These are phyloP conservation scores for Blastomyces silverae DNA, from an alignment of 2,329 filamentous ascomycete species.

Conservation along the genomic window DNA sequence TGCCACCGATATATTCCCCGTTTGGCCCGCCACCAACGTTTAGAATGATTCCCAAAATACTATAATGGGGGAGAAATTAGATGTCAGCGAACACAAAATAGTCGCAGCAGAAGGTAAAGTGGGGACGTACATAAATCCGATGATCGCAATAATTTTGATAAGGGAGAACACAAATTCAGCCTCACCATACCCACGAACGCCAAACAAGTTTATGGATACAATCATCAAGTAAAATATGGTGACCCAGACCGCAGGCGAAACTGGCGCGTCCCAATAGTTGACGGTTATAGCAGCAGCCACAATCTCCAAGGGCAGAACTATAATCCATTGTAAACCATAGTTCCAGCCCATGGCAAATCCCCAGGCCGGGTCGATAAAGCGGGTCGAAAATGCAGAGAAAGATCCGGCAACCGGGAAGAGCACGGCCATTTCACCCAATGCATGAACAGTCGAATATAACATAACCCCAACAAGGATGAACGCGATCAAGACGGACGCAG, in stretches of 20 bases:
- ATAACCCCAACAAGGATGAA: constrained; percentile 46
- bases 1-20: constrained; percentile 56
- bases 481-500: constrained; percentile 41
- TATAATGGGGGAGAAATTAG: constrained; percentile 50
- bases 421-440: constrained; percentile 46
- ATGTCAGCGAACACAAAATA: constrained; percentile 47
- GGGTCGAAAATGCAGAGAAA: constrained; percentile 41
- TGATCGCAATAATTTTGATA: constrained; percentile 47
- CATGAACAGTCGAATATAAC: constrained; percentile 60
- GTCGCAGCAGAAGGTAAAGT: constrained; percentile 32
- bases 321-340: constrained; percentile 61
- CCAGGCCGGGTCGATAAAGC: constrained; percentile 44
- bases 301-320: constrained; percentile 67
- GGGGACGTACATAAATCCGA: constrained; percentile 50
- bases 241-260: constrained; percentile 37
- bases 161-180: constrained; percentile 49
- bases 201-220: constrained; percentile 55
- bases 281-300: constrained; percentile 57
- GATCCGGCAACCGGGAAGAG: constrained; percentile 46
- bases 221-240: constrained; percentile 54
- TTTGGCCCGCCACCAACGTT: constrained; percentile 60
- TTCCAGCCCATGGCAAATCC: constrained; percentile 47
- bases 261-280: constrained; percentile 49
- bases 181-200: constrained; percentile 45
- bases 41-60: constrained; percentile 58